Evolutionary conservation across 352 stramenopile genomes (phyloP).

Genomic region (Phytophthora meadii): DNA sequence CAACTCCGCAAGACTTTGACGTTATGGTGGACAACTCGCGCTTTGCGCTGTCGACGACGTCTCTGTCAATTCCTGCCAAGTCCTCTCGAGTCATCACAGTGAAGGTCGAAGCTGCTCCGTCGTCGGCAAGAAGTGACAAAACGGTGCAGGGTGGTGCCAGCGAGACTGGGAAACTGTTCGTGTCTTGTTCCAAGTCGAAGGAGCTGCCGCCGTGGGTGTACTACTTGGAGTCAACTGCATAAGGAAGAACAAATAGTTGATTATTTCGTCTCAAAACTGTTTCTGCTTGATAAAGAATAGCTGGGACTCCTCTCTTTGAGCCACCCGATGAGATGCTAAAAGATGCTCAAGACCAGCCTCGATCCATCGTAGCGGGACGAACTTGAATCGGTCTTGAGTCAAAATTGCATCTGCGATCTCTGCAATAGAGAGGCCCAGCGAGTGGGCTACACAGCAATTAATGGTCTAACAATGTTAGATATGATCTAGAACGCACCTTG

Average conservation of each 20-base stretch:
- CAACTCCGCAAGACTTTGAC: slow-evolving; percentile 71
- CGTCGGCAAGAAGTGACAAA: slow-evolving; percentile 19
- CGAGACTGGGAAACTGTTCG: slow-evolving; percentile 77
- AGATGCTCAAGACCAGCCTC: slow-evolving; percentile 48
- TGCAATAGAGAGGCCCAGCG: slow-evolving; percentile 40
- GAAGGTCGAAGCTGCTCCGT: slow-evolving; percentile 49
- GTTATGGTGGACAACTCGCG: slow-evolving; percentile 79
- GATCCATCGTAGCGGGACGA: slow-evolving; percentile 62
- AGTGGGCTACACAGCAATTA: slow-evolving; percentile 27
- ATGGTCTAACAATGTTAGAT: too few species aligned
- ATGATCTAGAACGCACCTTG: slow-evolving; percentile 33
- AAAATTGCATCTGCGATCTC: slow-evolving; percentile 62
- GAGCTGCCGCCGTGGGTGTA: slow-evolving; percentile 89
- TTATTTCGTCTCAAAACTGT: neutral
- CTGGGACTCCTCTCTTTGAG: slow-evolving; percentile 47
- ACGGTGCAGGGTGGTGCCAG: slow-evolving; percentile 7
- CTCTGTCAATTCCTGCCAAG: slow-evolving; percentile 77
- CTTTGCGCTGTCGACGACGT: slow-evolving; percentile 69
- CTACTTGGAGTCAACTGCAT: slow-evolving; percentile 68
- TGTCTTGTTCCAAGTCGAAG: slow-evolving; percentile 74
- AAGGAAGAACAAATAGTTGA: neutral
- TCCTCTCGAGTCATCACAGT: slow-evolving; percentile 63
- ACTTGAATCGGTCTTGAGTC: slow-evolving; percentile 53
- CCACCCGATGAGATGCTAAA: slow-evolving; percentile 29
- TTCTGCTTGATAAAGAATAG: slow-evolving; percentile 40